These are phyloP conservation scores for Serpula lacrymans DNA, from an alignment of 768 basidiomycete genomes.

Conservation along the genomic window DNA sequence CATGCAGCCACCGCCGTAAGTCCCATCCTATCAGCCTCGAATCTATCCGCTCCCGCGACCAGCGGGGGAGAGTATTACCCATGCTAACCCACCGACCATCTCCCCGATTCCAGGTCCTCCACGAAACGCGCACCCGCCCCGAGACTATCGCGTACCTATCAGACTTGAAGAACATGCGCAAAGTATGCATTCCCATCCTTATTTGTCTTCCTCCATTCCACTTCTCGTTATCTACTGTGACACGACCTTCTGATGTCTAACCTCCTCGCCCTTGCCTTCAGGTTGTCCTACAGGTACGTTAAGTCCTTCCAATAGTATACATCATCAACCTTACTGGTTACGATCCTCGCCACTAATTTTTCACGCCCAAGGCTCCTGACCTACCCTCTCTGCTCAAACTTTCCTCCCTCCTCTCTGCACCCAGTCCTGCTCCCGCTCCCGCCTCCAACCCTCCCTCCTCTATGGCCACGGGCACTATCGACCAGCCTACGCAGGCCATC, in stretches of 20 bases:
- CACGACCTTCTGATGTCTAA: not conserved
- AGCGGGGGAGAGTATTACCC: not conserved
- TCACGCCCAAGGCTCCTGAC: conserved; percentile 28
- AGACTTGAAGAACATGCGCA: conserved; percentile 39
- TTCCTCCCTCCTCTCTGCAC: conserved; percentile 20
- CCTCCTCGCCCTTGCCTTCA: conserved; percentile 9
- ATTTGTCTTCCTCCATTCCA: too few relatives aligned
- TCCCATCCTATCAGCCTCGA: not conserved
- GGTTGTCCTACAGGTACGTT: conserved; percentile 40
- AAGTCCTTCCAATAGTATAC: not conserved
- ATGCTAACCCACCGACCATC: too few relatives aligned
- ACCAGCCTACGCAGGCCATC: conserved; percentile 25
- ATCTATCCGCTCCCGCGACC: not conserved
- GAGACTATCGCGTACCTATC: conserved; percentile 38
- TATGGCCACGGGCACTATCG: not conserved
- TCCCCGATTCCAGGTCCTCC: conserved; percentile 33
- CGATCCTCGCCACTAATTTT: not conserved
- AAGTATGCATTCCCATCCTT: conserved; percentile 31
- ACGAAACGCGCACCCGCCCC: conserved; percentile 33
- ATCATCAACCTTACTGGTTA: too few relatives aligned
- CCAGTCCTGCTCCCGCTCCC: not conserved
- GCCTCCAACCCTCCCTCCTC: not conserved
- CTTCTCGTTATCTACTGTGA: not conserved
- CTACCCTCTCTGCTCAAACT: conserved; percentile 29
- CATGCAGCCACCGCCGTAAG: conserved; percentile 41